Percentiles rank a stretch among this genome's conserved stretches.
phyloP scores from a whole-genome alignment of 2,329 filamentous ascomycete species.

The Tolypocladium ovalisporum region DNA sequence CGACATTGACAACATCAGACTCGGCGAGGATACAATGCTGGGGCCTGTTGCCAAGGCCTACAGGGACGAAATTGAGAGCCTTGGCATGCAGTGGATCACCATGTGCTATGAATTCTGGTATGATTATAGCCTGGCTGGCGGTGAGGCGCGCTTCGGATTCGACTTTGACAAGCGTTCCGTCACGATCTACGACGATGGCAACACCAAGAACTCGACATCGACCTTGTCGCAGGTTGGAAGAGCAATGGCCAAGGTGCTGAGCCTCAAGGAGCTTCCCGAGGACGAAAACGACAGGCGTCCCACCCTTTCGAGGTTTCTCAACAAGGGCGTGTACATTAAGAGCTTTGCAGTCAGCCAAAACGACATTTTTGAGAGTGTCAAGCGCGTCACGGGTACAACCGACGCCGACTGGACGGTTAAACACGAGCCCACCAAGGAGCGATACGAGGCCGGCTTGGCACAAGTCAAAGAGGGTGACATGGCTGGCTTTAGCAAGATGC shows the following conservation, averaged over 20 bases:
- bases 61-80: slow-evolving; percentile 25
- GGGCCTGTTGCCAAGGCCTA: slow-evolving; percentile 10
- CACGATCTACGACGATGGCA: slow-evolving; percentile 44
- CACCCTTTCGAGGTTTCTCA: slow-evolving; percentile 26
- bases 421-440: slow-evolving; percentile 30
- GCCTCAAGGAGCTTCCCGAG: slow-evolving; percentile 30
- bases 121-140: slow-evolving; percentile 33
- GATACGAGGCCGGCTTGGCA: slow-evolving; percentile 33
- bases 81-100: slow-evolving; percentile 31
- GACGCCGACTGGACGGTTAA: slow-evolving; percentile 49
- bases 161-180: slow-evolving; percentile 29
- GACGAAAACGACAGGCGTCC: slow-evolving; percentile 16
- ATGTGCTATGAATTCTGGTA: slow-evolving; percentile 46
- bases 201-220: slow-evolving; percentile 23
- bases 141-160: slow-evolving; percentile 30
- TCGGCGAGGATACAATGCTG: slow-evolving; percentile 19
- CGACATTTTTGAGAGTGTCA: slow-evolving; percentile 50
- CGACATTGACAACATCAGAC: slow-evolving; percentile 29
- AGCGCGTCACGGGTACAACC: slow-evolving; percentile 44
- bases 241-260: slow-evolving; percentile 38
- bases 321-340: slow-evolving; percentile 36
- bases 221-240: slow-evolving; percentile 45
- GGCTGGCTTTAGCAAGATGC: slow-evolving; percentile 30
- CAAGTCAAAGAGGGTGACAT: slow-evolving; percentile 28
- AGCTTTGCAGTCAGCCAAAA: slow-evolving; percentile 48